A percentile compares a stretch with the other conserved stretches of the same genome.
Conservation (phyloP, 345 rosid species). For the Linum tenue region DNA sequence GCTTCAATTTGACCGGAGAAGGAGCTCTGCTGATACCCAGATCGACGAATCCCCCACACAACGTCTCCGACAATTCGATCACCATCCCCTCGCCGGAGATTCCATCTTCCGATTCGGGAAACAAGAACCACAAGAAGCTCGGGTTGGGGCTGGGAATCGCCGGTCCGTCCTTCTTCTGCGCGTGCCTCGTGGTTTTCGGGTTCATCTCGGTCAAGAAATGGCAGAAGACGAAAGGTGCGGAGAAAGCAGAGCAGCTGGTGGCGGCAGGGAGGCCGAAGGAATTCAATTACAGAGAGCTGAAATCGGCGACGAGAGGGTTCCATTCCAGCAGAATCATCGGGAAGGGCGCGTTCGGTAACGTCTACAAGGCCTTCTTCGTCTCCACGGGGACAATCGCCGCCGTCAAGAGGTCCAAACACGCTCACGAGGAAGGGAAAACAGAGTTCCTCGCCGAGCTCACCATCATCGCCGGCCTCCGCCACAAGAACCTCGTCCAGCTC, state of each 20-base stretch:
- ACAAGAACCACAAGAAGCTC: constrained; percentile 30
- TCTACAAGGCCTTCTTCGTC: constrained; percentile 59
- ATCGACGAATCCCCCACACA: constrained; percentile 39
- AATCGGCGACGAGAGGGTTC: constrained; percentile 68
- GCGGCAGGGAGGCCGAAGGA: constrained; percentile 45
- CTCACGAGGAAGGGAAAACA: constrained; percentile 74
- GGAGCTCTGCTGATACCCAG: constrained; percentile 45
- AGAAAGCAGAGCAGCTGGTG: constrained; percentile 42
- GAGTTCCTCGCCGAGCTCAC: constrained; percentile 83
- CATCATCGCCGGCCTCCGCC: constrained; percentile 78
- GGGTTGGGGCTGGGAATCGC: constrained; percentile 73
- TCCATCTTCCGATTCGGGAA: constrained; percentile 42
- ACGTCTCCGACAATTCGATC: constrained; percentile 63
- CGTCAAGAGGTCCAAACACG: constrained; percentile 73
- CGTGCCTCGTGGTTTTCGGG: constrained; percentile 37
- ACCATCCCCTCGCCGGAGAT: constrained; percentile 24
- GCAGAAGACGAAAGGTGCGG: constrained; percentile 34
- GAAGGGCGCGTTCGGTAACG: constrained; percentile 77
- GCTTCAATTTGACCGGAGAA: constrained; percentile 49
- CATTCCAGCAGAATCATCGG: constrained; percentile 79
- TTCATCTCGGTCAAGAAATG: constrained; percentile 52
- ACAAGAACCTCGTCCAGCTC: constrained; percentile 81
- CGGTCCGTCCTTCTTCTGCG: constrained; percentile 64
- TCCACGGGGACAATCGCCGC: constrained; percentile 56
- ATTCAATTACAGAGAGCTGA: constrained; percentile 65